These are phyloP conservation scores for Lomentospora prolificans DNA, from an alignment of 2,329 filamentous ascomycete genomes.

Conservation along the genomic window DNA sequence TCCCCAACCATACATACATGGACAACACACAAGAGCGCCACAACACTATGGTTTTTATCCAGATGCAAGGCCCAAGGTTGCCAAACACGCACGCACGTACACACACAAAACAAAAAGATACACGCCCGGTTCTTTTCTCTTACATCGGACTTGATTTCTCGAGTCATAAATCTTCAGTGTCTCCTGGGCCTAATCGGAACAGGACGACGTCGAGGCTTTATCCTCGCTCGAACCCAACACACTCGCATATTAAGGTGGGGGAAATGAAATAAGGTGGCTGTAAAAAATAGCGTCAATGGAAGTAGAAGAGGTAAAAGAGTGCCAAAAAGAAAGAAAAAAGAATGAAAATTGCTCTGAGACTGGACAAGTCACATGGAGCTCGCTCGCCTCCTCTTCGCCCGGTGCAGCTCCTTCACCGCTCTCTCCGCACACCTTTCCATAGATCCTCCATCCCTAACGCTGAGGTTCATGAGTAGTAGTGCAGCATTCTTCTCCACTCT, in stretches of 20 bases:
- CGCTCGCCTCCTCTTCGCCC: constrained; percentile 30
- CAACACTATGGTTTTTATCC: neutral
- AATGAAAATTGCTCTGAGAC: neutral
- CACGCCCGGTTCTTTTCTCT: neutral
- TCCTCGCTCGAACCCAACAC: neutral
- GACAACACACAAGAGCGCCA: neutral
- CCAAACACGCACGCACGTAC: neutral
- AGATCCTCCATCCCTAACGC: constrained; percentile 24
- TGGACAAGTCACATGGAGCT: constrained; percentile 24
- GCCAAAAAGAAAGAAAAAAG: neutral
- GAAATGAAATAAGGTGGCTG: neutral
- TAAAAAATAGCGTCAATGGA: neutral
- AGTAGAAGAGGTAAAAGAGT: neutral
- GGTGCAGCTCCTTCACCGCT: constrained; percentile 12
- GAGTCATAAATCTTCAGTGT: neutral
- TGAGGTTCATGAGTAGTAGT: constrained; percentile 36
- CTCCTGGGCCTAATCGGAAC: neutral
- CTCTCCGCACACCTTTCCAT: constrained; percentile 13
- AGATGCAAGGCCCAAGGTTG: neutral
- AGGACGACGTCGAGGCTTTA: neutral
- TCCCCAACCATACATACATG: neutral
- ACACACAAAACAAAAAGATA: neutral
- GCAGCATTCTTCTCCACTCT: constrained; percentile 33
- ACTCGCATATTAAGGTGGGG: neutral
- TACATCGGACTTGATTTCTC: neutral